Percentiles rank a stretch among this genome's conserved stretches.
phyloP scores from a whole-genome alignment of 352 stramenopile species.

The Albugo laibachii region DNA sequence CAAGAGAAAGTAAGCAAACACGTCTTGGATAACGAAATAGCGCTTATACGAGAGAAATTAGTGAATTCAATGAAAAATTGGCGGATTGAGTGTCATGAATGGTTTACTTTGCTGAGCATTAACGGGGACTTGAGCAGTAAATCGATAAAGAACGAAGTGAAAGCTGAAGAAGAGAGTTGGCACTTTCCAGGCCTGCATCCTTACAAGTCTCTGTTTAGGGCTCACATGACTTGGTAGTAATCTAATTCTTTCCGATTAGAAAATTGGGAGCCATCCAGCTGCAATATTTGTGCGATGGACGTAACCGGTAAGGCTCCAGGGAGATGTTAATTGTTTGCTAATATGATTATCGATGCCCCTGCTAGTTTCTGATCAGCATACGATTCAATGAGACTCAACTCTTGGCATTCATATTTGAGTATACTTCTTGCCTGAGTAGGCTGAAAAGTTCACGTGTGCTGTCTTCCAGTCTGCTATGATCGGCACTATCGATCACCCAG shows the following conservation, averaged over 20 bases:
- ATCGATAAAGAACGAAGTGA: no score
- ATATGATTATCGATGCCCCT: constrained; percentile 96
- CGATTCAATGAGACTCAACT: not conserved
- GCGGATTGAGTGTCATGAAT: no score
- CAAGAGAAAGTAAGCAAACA: no score
- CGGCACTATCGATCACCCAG: constrained; percentile 96
- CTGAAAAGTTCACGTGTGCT: constrained; percentile 82
- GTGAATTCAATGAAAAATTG: no score
- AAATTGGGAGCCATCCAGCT: constrained; percentile 63
- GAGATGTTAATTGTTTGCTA: constrained; percentile 99
- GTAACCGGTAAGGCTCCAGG: constrained; percentile 72
- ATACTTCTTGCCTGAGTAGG: constrained; percentile 39
- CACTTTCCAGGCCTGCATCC: no score
- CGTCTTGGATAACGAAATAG: no score
- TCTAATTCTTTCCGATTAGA: constrained; percentile 66
- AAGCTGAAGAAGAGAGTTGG: no score
- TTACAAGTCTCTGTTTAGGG: no score
- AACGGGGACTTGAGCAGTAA: no score
- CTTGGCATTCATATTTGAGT: not conserved
- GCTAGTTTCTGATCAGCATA: constrained; percentile 81
- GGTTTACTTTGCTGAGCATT: no score
- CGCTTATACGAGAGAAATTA: no score
- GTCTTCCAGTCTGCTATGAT: constrained; percentile 85
- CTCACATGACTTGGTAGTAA: no score
- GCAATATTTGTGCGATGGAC: constrained; percentile 83